Evolutionary conservation across 2,329 filamentous ascomycete species (phyloP), one percentile per base, ranked within the genome.

Genomic region (Endothia cerciana): DNA sequence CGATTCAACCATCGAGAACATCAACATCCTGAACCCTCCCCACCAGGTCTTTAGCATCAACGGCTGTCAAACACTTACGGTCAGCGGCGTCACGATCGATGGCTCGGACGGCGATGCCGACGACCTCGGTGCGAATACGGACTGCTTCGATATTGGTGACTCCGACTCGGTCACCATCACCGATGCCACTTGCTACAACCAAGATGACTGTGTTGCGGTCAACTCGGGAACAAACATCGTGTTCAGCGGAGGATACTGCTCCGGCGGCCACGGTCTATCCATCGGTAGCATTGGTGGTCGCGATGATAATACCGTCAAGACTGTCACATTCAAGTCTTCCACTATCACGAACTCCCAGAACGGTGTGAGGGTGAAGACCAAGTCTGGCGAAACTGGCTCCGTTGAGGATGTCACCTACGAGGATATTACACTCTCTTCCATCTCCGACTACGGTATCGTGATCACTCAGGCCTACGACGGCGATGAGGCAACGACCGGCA

Each of bases 141-240:
- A 87, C 69, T 82, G 77, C 30, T 85, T 84, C 69, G 82, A 85
- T 68, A 76, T 85, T 55, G 81, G 81, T 58, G 75, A 71, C 41
- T 82, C 79, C n/a, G 77, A 75, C 33, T 77, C 77, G 45, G 76
- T 87, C 49, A 81, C 77, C 63, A 86, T 87, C 72, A 77, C 77
- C 63, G 80, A 80, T 59, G 83, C 83, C 40, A 80, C 77, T 64
- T 77, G 87, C 69, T 79, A 83, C 73, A 87, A 87, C 77, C 85
- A 87, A 74, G 85, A 87, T 67, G 85, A 87, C 71, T 87, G 85
- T 69, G 74, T 87, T 13, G 85, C 85, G 49, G 77, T 87, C 72
- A 87, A 87, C 77, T 85, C 82, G 1, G 84, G 85, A 64, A 80
- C 65, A 43, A 76, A 74, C 70, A 77, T 77, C 67, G 70, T 72